Conservation (phyloP, 83 land plant species). For the Picea abies region DNA sequence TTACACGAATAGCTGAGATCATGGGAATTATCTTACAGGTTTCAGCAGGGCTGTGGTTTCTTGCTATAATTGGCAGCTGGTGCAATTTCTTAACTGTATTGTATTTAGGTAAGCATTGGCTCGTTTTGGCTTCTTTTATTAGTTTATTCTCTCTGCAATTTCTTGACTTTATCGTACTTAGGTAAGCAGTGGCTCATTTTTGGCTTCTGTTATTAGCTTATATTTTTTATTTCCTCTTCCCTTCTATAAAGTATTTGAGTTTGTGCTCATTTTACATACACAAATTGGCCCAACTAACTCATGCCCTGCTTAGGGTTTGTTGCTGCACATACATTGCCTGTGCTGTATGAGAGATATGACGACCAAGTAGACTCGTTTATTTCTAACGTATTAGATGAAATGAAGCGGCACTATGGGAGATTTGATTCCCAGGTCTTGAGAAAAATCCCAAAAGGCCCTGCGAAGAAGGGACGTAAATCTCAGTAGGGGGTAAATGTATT, state of each 20-base stretch:
- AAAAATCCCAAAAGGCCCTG: constrained; percentile 45
- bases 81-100: too few species aligned
- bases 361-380: constrained; percentile 11
- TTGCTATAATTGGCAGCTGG: constrained; percentile 57
- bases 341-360: constrained; percentile 16
- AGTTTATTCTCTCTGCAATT: constrained; percentile 35
- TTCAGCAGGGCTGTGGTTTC: constrained; percentile 34
- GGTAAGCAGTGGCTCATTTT: constrained; percentile 36
- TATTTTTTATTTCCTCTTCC: not conserved
- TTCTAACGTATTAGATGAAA: constrained; percentile 48
- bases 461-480: constrained; percentile 47
- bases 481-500: not conserved
- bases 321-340: constrained; percentile 57
- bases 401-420: constrained; percentile 56
- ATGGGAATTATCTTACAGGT: not conserved
- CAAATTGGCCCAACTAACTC: too few species aligned
- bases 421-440: constrained; percentile 58
- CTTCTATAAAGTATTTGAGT: too few species aligned
- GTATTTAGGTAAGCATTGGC: constrained; percentile 25
- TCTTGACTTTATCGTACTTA: constrained; percentile 55
- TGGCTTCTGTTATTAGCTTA: not conserved
- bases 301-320: constrained; percentile 43
- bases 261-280: not conserved
- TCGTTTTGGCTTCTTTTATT: not conserved
- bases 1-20: not conserved